A percentile compares a stretch with the other conserved stretches of the same genome.
Conservation (phyloP, 139 green algal genomes). For the Coelastrella sp. region DNA sequence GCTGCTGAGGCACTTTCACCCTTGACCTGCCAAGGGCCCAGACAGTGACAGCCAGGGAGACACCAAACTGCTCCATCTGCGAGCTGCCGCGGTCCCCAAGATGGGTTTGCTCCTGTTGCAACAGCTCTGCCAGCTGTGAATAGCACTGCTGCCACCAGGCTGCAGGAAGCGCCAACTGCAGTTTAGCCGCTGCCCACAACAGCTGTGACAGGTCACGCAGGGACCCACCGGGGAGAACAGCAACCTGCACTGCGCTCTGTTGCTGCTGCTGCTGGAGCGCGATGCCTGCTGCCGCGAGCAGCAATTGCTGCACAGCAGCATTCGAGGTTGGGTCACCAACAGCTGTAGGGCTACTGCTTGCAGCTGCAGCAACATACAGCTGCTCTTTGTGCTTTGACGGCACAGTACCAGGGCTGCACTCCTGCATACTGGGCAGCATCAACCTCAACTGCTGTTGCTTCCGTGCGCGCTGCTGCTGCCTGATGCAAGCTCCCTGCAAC, state of each 20-base stretch:
- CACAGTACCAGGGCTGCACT: too few species aligned
- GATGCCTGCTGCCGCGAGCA: neutral
- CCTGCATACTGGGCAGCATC: neutral
- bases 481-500: neutral
- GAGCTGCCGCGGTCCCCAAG: too few species aligned
- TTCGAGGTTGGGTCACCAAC: neutral
- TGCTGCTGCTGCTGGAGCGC: neutral
- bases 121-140: conserved; percentile 12
- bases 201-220: conserved; percentile 41
- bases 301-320: conserved; percentile 1
- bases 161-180: conserved; percentile 38
- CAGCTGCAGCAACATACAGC: too few species aligned
- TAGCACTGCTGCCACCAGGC: conserved; percentile 32
- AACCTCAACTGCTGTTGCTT: conserved; percentile 23
- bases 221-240: neutral
- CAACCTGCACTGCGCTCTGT: neutral
- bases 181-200: neutral
- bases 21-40: neutral
- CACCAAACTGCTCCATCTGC: neutral
- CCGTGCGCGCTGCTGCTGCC: neutral
- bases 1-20: neutral
- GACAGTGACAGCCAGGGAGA: conserved; percentile 4
- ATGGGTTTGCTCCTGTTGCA: neutral
- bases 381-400: too few species aligned
- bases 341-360: too few species aligned